Conservation (phyloP, 2,329 filamentous ascomycete species). For the Emericellopsis atlantica region DNA sequence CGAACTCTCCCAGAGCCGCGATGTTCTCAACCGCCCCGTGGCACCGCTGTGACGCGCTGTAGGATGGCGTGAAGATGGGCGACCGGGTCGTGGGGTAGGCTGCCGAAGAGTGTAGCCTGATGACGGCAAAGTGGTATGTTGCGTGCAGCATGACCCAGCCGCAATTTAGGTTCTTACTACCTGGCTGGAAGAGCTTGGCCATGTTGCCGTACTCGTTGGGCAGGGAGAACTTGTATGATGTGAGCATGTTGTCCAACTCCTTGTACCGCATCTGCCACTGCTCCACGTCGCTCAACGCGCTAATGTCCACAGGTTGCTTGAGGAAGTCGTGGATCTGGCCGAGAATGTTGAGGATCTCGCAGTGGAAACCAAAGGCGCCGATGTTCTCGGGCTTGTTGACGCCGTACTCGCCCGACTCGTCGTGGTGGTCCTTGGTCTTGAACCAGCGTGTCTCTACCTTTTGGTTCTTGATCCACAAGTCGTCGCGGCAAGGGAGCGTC, state of each 20-base stretch:
- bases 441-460: constrained; percentile 81
- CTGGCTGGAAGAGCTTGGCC: constrained; percentile 61
- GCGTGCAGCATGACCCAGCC: constrained; percentile 87
- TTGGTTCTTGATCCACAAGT: constrained; percentile 73
- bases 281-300: constrained; percentile 71
- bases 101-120: constrained; percentile 81
- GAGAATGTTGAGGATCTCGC: constrained; percentile 78
- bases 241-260: constrained; percentile 68
- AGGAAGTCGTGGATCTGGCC: constrained; percentile 82
- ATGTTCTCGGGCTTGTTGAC: constrained; percentile 66
- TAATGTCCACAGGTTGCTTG: constrained; percentile 82
- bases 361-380: constrained; percentile 79
- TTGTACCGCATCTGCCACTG: constrained; percentile 82
- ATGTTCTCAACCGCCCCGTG: constrained; percentile 75
- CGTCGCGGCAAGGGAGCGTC: constrained; percentile 74
- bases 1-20: constrained; percentile 64
- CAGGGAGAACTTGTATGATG: constrained; percentile 72
- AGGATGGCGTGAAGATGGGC: constrained; percentile 80
- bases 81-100: constrained; percentile 85
- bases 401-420: constrained; percentile 42
- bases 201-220: constrained; percentile 79
- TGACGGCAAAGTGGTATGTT: constrained; percentile 80
- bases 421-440: constrained; percentile 32
- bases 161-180: constrained; percentile 60
- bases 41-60: constrained; percentile 73